phyloP scores from a whole-genome alignment of 352 stramenopile species.

The Globisporangium paddicum region DNA sequence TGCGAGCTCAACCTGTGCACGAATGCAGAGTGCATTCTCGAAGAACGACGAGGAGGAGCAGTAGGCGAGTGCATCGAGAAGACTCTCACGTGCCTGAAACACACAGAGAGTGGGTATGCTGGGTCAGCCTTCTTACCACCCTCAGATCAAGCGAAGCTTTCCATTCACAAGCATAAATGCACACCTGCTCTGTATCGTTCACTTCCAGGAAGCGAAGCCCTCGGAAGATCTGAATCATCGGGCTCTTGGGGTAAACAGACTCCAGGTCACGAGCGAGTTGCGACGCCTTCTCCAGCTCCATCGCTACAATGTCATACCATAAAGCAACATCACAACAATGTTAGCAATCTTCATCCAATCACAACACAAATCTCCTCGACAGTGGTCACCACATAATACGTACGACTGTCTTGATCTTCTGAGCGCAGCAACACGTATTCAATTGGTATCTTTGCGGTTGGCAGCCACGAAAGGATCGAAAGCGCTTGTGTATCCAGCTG shows the following conservation, averaged over 20 bases:
- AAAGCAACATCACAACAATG: background rate
- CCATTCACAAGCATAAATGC: background rate
- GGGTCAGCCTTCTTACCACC: background rate
- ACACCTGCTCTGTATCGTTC: constrained; percentile 28
- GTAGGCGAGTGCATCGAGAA: constrained; percentile 56
- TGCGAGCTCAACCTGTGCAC: constrained; percentile 49
- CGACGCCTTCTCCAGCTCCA: constrained; percentile 22
- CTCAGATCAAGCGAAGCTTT: background rate
- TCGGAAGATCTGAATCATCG: constrained; percentile 47
- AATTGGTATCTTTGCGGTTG: constrained; percentile 41
- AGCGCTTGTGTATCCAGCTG: constrained; percentile 43
- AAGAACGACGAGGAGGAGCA: constrained; percentile 64
- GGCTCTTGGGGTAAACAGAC: constrained; percentile 31
- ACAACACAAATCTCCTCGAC: background rate
- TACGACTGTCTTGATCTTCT: constrained; percentile 71
- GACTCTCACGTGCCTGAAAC: constrained; percentile 31
- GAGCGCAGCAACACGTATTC: constrained; percentile 72
- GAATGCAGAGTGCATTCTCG: constrained; percentile 54
- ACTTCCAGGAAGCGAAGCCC: constrained; percentile 21
- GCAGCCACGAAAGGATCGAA: constrained; percentile 54
- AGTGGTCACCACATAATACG: constrained; percentile 10
- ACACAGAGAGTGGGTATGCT: background rate
- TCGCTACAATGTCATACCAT: constrained; percentile 19
- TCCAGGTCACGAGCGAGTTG: constrained; percentile 25
- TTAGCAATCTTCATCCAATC: background rate